Evolutionary conservation across 1,284 basidiomycete species (phyloP), one percentile per base, ranked within the genome.

Genomic region (Microbotryum silenes-acaulis): DNA sequence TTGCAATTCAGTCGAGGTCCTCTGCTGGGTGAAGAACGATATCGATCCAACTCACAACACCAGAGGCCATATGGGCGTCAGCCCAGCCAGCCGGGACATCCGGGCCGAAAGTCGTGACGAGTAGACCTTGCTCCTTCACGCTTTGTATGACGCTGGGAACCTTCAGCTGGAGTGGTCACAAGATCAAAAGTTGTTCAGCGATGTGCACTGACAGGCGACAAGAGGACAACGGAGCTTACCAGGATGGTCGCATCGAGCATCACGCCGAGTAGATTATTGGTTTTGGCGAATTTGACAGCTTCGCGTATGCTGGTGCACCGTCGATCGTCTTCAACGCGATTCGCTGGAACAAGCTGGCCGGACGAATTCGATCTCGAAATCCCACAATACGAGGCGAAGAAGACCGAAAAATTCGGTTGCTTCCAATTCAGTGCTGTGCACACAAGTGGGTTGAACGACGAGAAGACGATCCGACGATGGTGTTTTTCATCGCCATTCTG

Each of bases 401-500:
- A 96, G 33, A 98, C 94, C 57, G 96, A 91, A 79, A 97, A 91
- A 75, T 98, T 98, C 20, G 96, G 96, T 77, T 99, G 96, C 77
- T 99, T 99, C 93, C 96, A 97, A 75, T 98, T 97, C 60, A 98
- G 76, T 20, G 88, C 85, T 4, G 88, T 84, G 75, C 91, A 93
- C 4, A 91, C 82, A 70, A 88, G 86, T 14, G 92, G 89, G 63
- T 85, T 86, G 75, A 89, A 96, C 16, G 90, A 92, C 53, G 86
- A 86, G 74, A 97, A 90, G 16, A 91, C 83, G 61, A 96, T 83
- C 6, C 70, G 61, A 8, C 73, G 65, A 44, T 67, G 67, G 44
- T 59, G 14, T 12, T 51, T 21, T 33, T 47, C 56, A n/a, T 37
- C 27, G 45, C 12, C 21, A 12, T 60, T n/a, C 47, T 66, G 63